A percentile compares a stretch with the other conserved stretches of the same genome.
phyloP scores from a whole-genome alignment of 345 rosid species.

The Eucalyptus polybractea region DNA sequence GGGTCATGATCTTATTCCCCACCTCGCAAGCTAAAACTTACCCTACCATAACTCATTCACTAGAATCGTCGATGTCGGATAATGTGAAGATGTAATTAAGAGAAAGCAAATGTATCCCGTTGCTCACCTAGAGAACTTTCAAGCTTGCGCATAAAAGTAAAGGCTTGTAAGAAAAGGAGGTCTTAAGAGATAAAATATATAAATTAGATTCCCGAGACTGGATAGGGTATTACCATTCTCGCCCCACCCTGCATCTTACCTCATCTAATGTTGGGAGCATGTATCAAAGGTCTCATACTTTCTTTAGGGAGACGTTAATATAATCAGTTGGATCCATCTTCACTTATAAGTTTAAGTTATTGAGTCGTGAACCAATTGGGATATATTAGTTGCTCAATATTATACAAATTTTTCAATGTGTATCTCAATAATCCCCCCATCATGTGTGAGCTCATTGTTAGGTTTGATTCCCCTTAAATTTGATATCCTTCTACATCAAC shows the following conservation, averaged over 20 bases:
- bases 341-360: too few species aligned
- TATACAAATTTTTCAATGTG: too few species aligned
- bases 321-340: accelerated
- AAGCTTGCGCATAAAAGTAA: background rate
- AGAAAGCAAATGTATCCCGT: background rate
- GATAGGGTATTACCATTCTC: background rate
- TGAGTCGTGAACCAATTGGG: too few species aligned
- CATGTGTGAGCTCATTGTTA: background rate
- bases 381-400: background rate
- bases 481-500: background rate
- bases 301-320: too few species aligned
- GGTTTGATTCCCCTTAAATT: background rate
- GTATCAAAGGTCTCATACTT: background rate
- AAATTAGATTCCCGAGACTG: background rate
- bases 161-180: background rate
- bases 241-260: background rate
- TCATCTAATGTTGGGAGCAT: background rate
- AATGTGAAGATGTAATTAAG: background rate
- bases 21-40: background rate
- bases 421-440: background rate
- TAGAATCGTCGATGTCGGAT: accelerated
- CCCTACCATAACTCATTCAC: background rate
- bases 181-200: background rate
- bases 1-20: background rate
- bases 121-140: background rate